phyloP scores from a whole-genome alignment of 2,329 filamentous ascomycete species.

The Mycosphaerella arachidis region DNA sequence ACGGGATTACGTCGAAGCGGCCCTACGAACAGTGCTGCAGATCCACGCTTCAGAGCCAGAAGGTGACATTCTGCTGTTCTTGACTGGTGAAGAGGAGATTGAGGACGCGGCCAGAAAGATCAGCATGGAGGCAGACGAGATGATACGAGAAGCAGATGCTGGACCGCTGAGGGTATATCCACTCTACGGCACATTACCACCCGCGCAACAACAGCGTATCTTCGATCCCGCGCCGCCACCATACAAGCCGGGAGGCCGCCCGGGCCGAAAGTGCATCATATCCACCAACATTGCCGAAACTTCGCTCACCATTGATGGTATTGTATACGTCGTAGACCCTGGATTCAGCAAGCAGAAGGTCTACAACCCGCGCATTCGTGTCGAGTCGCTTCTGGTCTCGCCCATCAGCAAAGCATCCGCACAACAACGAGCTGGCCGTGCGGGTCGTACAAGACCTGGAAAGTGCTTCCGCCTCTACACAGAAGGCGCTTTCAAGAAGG shows the following conservation, averaged over 20 bases:
- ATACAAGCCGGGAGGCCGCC: constrained; percentile 67
- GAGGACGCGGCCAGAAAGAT: constrained; percentile 95
- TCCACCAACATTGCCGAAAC: constrained; percentile 98
- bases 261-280: constrained; percentile 90
- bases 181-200: constrained; percentile 88
- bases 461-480: constrained; percentile 98
- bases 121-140: constrained; percentile 80
- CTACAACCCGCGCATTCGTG: constrained; percentile 93
- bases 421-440: constrained; percentile 96
- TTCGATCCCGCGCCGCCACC: constrained; percentile 83
- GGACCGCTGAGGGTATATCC: constrained; percentile 88
- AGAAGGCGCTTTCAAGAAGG: constrained; percentile 92
- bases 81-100: constrained; percentile 98
- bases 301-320: constrained; percentile 94
- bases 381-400: constrained; percentile 95
- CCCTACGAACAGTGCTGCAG: constrained; percentile 88
- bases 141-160: constrained; percentile 84
- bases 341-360: constrained; percentile 99
- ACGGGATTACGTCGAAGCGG: constrained; percentile 93
- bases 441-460: constrained; percentile 94
- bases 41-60: constrained; percentile 91
- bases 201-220: constrained; percentile 78
- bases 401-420: constrained; percentile 97
- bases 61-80: constrained; percentile 87
- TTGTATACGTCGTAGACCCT: constrained; percentile 98